A percentile compares a stretch with the other conserved stretches of the same genome.
These are phyloP conservation scores for Monilinia fructigena DNA, from an alignment of 2,329 filamentous ascomycete species.

Conservation along the genomic window DNA sequence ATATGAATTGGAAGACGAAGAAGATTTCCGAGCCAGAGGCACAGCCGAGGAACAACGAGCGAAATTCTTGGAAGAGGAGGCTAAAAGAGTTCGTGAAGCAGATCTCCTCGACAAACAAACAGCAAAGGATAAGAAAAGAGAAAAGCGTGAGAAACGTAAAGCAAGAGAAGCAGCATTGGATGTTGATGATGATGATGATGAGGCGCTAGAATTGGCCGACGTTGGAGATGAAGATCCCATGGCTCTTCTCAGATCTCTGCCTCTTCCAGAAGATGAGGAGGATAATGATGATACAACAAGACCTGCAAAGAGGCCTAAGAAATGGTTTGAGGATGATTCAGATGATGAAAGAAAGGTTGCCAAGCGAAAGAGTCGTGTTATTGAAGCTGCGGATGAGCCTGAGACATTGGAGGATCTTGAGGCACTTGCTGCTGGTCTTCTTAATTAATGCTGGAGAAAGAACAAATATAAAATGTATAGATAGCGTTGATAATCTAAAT, in stretches of 20 bases:
- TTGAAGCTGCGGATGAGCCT: slow-evolving; percentile 65
- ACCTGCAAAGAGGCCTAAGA: slow-evolving; percentile 66
- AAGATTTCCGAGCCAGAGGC: slow-evolving; percentile 73
- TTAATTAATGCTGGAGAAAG: slow-evolving; percentile 46
- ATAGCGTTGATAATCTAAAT: slow-evolving; percentile 12
- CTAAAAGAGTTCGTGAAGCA: slow-evolving; percentile 66
- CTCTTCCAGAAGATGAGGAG: slow-evolving; percentile 52
- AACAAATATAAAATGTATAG: slow-evolving; percentile 2
- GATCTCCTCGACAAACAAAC: slow-evolving; percentile 81
- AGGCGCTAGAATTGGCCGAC: slow-evolving; percentile 37
- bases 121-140: slow-evolving; percentile 73
- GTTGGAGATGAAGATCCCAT: slow-evolving; percentile 52
- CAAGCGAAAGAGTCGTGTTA: slow-evolving; percentile 53
- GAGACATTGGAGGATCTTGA: slow-evolving; percentile 80
- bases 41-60: slow-evolving; percentile 72
- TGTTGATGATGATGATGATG: slow-evolving; percentile 35
- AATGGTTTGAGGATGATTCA: slow-evolving; percentile 73
- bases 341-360: slow-evolving; percentile 47
- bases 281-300: slow-evolving; percentile 53
- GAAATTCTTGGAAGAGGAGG: slow-evolving; percentile 76
- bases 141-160: slow-evolving; percentile 66
- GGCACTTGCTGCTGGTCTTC: slow-evolving; percentile 69
- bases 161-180: slow-evolving; percentile 59
- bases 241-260: slow-evolving; percentile 57
- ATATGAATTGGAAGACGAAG: slow-evolving; percentile 86